Evolutionary conservation across 495 filamentous ascomycete genomes (phyloP), one percentile per base, ranked within the genome.

Genomic region (Annulohypoxylon stygium): DNA sequence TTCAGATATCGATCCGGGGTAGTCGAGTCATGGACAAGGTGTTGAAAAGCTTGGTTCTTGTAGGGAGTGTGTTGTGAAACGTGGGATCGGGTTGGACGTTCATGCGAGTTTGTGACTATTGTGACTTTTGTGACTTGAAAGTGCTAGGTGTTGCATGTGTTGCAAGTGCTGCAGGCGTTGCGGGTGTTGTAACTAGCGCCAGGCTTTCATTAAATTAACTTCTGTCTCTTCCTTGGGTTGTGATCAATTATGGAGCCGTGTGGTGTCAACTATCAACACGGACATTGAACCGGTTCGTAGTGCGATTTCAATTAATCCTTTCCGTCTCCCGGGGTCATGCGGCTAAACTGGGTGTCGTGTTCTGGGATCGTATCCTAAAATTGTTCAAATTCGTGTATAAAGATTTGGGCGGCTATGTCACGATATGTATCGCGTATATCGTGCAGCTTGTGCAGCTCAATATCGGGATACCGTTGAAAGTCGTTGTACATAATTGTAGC

Each of bases 21-120:
- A 75, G 20, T 67, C 10, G n/a, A 47, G 33, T 74, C 51, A 53
- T 64, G 30, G 72, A 47, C 54, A 50, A 63, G 58, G 67, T 54
- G 18, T 45, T 64, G 50, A 59, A 61, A 67, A 64, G 72, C 58
- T 61, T 67, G 60, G 64, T 60, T 67, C 62, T 59, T 57, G 53
- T 59, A 64, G 62, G 50, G 61, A 34, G 54, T 67, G 63, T 63
- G 67, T 67, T 67, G 72, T 75, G 72, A 75, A 75, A 75, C 67
- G 67, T 70, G 72, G 67, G 54, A 70, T 70, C 67, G 67, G 67
- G 59, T 67, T 60, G 58, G 67, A 48, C 41, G 12, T 70, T 75
- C 64, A 75, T 75, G 67, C 67, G 66, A 62, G 50, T 39, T 41
- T 25, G 25, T 54, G 25, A 4, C 8, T 53, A n/a, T 50, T 8